Conservation (phyloP, 441 rosid species). For the Populus hybrid region DNA sequence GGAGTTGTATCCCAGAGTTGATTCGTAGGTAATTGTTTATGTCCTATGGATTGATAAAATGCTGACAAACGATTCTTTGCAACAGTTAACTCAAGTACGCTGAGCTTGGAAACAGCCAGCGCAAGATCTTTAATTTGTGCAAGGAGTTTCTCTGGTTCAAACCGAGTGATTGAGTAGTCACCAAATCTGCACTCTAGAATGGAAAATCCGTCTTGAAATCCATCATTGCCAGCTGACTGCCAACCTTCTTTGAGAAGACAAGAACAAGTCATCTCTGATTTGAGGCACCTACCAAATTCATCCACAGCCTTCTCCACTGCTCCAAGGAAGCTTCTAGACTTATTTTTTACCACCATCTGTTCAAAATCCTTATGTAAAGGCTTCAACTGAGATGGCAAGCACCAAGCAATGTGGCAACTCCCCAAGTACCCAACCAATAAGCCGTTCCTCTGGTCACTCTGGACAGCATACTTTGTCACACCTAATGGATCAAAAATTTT, state of each 20-base stretch:
- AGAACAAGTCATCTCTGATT: conserved; percentile 54
- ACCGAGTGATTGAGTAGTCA: conserved; percentile 37
- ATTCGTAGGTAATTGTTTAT: conserved; percentile 44
- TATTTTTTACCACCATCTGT: conserved; percentile 36
- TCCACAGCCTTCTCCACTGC: conserved; percentile 65
- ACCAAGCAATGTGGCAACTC: conserved; percentile 40
- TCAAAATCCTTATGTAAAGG: conserved; percentile 61
- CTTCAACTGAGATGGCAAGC: conserved; percentile 54
- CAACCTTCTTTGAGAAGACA: conserved; percentile 30
- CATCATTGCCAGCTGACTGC: conserved; percentile 12
- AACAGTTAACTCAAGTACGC: conserved; percentile 49
- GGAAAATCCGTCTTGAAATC: conserved; percentile 14
- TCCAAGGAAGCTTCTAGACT: conserved; percentile 42
- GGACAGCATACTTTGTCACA: conserved; percentile 25
- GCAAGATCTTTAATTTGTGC: conserved; percentile 53
- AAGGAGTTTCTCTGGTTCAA: conserved; percentile 57
- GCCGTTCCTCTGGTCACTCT: conserved; percentile 27
- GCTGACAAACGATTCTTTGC: conserved; percentile 46
- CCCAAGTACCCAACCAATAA: conserved; percentile 45
- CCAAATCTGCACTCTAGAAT: conserved; percentile 34
- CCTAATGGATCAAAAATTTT: conserved; percentile 50
- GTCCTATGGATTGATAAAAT: conserved; percentile 54
- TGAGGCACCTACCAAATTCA: conserved; percentile 55
- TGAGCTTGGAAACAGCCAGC: conserved; percentile 27
- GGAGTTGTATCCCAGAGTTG: conserved; percentile 34